A percentile compares a stretch with the other conserved stretches of the same genome.
Conservation (phyloP, 163 green algal species). For the Scenedesmus sp. region DNA sequence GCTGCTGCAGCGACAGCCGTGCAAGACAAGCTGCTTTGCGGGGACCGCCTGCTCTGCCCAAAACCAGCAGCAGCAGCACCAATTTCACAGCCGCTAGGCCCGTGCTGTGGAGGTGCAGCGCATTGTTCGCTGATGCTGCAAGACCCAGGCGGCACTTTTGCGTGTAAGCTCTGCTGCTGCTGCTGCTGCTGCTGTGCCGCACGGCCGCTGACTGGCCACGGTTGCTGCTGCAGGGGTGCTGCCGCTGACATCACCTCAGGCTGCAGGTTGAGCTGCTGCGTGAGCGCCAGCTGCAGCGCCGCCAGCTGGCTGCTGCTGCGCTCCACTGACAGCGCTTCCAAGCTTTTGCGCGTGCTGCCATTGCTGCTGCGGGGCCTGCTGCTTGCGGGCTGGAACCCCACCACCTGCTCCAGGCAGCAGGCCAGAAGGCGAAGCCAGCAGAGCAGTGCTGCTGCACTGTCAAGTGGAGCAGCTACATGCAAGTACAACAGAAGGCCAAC, state of each 20-base stretch:
- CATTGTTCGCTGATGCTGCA: background rate
- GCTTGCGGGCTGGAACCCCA: background rate
- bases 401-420: background rate
- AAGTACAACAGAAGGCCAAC: slow-evolving; percentile 6
- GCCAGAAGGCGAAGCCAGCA: no score
- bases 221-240: background rate
- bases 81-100: background rate
- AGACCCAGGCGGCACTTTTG: background rate
- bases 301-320: background rate
- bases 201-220: background rate
- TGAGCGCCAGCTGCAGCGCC: slow-evolving; percentile 10
- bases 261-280: slow-evolving; percentile 25
- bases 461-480: no score
- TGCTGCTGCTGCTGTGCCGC: slow-evolving; percentile 21
- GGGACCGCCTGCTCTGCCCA: background rate
- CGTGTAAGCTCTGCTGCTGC: background rate
- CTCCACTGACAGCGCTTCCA: background rate
- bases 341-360: background rate
- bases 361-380: background rate
- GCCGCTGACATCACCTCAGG: slow-evolving; percentile 3
- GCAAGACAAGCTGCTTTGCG: background rate
- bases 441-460: no score
- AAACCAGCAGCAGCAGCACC: background rate
- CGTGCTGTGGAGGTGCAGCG: background rate
- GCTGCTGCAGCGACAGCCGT: background rate